Conservation (phyloP, 2,329 filamentous ascomycete species). For the Alternaria triticina region DNA sequence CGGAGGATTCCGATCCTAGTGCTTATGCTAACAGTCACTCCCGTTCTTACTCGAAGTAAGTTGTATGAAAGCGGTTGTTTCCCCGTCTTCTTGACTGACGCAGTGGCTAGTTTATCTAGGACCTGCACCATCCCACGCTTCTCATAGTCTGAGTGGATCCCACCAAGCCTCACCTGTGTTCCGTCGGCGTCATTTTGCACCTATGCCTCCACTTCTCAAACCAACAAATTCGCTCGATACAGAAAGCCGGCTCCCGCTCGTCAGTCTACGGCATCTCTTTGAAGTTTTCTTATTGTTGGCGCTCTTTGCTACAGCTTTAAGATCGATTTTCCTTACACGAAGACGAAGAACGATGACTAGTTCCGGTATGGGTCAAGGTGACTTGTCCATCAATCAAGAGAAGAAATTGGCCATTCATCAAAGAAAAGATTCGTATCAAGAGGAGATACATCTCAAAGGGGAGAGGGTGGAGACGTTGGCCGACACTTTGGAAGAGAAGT, state of each 20-base stretch:
- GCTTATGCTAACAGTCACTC: conserved; percentile 45
- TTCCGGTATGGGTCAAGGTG: background rate
- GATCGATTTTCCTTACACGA: conserved; percentile 14
- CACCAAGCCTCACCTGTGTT: conserved; percentile 19
- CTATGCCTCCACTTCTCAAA: conserved; percentile 40
- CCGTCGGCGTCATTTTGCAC: conserved; percentile 20
- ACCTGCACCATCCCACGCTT: conserved; percentile 36
- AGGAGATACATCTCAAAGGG: background rate
- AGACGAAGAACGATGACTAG: conserved; percentile 26
- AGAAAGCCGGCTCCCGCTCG: conserved; percentile 12
- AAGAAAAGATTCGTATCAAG: conserved; percentile 7
- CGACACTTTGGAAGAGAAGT: background rate
- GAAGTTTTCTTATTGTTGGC: conserved; percentile 26
- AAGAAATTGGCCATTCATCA: background rate
- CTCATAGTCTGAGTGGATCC: conserved; percentile 26
- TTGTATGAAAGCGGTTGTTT: conserved; percentile 41
- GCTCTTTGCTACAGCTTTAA: conserved; percentile 24
- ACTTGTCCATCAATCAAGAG: background rate
- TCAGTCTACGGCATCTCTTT: conserved; percentile 9
- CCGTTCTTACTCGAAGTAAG: conserved; percentile 37
- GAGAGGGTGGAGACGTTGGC: background rate
- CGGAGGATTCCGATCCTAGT: conserved; percentile 35
- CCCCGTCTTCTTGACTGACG: conserved; percentile 37
- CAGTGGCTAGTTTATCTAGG: conserved; percentile 28
- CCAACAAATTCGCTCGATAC: conserved; percentile 21